Conservation (phyloP, 176 grass and related monocot species). For the Phoenix roebelenii region DNA sequence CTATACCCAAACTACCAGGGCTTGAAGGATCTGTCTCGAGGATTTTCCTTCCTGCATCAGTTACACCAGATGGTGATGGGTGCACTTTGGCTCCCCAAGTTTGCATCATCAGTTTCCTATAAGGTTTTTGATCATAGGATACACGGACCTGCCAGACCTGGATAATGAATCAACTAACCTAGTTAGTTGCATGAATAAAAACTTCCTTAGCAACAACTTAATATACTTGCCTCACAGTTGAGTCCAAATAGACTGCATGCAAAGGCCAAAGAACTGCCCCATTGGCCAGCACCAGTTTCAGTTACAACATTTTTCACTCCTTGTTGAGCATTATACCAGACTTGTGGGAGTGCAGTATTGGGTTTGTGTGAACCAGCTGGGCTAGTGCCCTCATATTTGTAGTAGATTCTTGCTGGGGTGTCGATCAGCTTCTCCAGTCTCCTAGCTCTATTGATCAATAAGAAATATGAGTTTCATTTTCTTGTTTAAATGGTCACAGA, state of each 20-base stretch:
- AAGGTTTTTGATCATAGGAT: conserved; percentile 95
- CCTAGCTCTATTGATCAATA: conserved; percentile 38
- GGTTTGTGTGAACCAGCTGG: conserved; percentile 91
- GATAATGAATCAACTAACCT: background rate
- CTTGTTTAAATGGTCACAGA: background rate
- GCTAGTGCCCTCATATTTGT: conserved; percentile 96
- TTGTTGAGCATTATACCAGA: conserved; percentile 68
- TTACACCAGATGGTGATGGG: conserved; percentile 60
- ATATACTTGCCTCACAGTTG: conserved; percentile 51
- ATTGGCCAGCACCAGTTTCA: conserved; percentile 88
- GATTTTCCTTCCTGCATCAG: conserved; percentile 46
- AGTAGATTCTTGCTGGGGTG: conserved; percentile 94
- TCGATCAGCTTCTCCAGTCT: conserved; percentile 70
- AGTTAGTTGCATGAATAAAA: background rate
- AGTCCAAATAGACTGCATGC: conserved; percentile 82
- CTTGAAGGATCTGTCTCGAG: conserved; percentile 46
- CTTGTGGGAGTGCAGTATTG: conserved; percentile 93
- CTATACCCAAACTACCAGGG: conserved; percentile 87
- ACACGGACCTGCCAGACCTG: conserved; percentile 94
- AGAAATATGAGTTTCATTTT: background rate
- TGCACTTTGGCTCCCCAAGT: conserved; percentile 93
- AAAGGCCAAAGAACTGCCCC: conserved; percentile 93
- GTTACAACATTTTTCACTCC: conserved; percentile 82
- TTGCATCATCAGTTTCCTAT: conserved; percentile 86
- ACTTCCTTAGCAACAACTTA: background rate